Base-by-base conservation (phyloP, 768 basidiomycete genomes). In the Filobasidium floriforme region DNA sequence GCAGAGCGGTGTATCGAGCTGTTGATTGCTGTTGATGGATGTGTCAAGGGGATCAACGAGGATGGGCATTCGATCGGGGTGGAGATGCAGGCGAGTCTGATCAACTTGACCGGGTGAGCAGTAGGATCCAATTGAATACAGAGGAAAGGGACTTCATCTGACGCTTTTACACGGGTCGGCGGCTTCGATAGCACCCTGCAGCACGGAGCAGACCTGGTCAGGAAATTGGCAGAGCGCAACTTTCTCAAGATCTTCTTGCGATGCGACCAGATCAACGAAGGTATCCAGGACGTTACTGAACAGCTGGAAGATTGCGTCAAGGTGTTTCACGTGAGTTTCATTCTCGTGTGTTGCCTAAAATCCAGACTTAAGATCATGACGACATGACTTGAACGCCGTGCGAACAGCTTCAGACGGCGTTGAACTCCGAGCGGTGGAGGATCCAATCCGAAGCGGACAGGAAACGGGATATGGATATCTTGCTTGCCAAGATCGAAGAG, bases 161-260 rank as follows among this genome's bases (percentile, higher is more conserved):
- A 49, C 18, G 46, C n/a, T n/a, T n/a, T n/a, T n/a, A n/a, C n/a
- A n/a, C n/a, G n/a, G n/a, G n/a, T n/a, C n/a, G n/a, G n/a, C n/a
- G n/a, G 46, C 22, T 22, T 49, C 15, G 46, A 5, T 49, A 49
- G 46, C 4, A 49, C 46, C 18, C 12, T 49, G 14, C 46, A 49
- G 14, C 46, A 49, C 46, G 46, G 46, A 49, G 46, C 46, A 15
- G 46, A 49, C 46, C 46, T 49, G 3, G 46, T 49, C 14, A 6
- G 3, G 46, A 86, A 84, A 69, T 85, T 89, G 69, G 79, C 81
- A 18, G 80, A 84, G 49, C 80, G 88, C 1, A 87, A 89, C 0
- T 90, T 89, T 79, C 77, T 91, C 68, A 88, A 89, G 76, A 82
- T 88, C 4, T 90, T 88, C 72, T 81, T 91, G 44, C 85, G 86